Evolutionary conservation across 352 stramenopile species (phyloP), one percentile per base, ranked within the genome.

Genomic region (Thraustochytrium sp.): DNA sequence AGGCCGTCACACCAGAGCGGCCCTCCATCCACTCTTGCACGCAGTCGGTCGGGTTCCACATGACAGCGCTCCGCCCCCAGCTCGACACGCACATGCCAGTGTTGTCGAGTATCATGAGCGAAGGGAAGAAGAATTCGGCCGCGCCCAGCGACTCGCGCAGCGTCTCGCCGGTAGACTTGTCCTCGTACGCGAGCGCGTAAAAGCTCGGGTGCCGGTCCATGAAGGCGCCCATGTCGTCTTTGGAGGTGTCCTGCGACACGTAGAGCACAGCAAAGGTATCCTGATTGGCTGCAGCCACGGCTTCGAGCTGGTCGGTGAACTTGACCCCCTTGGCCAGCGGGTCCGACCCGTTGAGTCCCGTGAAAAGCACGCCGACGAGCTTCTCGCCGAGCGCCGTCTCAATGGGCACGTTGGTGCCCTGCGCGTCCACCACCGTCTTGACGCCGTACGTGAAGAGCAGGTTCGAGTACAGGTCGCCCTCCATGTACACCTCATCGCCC

Each of bases 401-500:
- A 9, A 80, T 31, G 21, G 48, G 48, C 23, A 49, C 29, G 31
- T 21, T 23, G 9, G 9, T 51, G 11, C 68, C 68, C 26, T 44
- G 18, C 34, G 68, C 46, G 38, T 61, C 53, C 21, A 46, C 29
- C 21, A 80, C 68, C 1, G 31, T 80, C n/a, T 61, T 51, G 29
- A 61, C 48, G 11, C 68, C 68, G 68, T 63, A 63, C 46, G 44
- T 80, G 68, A 65, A 80, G 44, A 80, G 31, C 68, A 80, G 26
- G 2, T 80, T 26, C 40, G 65, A 77, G 42, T 77, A 77, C 3
- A 3, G 16, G 46, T 77, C 46, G 23, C 65, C 49, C 26, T 62
- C 49, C 49, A 55, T 40, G 34, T 77, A 72, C 8, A 55, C 65
- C 65, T 77, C 49, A 31, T 77, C 65, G 42, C 65, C 49, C 31